A percentile compares a stretch with the other conserved stretches of the same genome.
phyloP scores from a whole-genome alignment of 495 filamentous ascomycete genomes.

The Aspergillus coremiiformis region DNA sequence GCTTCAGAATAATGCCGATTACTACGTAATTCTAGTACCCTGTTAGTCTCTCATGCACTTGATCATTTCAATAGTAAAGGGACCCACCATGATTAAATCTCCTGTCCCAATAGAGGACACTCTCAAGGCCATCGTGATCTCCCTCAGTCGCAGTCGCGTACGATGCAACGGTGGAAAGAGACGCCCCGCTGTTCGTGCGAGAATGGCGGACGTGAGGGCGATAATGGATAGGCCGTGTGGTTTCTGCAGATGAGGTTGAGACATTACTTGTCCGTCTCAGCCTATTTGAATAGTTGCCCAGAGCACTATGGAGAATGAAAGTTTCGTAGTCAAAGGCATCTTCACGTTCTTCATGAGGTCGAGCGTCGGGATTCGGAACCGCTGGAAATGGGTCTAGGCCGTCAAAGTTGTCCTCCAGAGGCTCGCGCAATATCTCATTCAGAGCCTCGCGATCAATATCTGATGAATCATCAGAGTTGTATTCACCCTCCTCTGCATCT shows the following conservation, averaged over 20 bases:
- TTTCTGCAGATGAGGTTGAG: constrained; percentile 69
- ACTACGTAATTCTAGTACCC: constrained; percentile 24
- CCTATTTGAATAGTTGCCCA: constrained; percentile 57
- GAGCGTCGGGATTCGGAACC: constrained; percentile 21
- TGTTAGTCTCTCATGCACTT: constrained; percentile 2
- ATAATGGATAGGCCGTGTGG: constrained; percentile 44
- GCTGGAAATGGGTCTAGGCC: constrained; percentile 22
- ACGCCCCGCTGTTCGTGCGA: constrained; percentile 54
- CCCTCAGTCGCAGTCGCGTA: constrained; percentile 81
- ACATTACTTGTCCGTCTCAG: constrained; percentile 51
- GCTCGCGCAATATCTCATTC: constrained; percentile 38
- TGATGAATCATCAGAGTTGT: constrained; percentile 24
- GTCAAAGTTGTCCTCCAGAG: constrained; percentile 33
- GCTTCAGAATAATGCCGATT: constrained; percentile 11
- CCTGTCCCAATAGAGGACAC: constrained; percentile 38
- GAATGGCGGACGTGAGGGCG: constrained; percentile 23
- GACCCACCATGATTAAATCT: constrained; percentile 35
- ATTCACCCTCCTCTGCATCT: constrained; percentile 47
- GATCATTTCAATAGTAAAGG: not conserved
- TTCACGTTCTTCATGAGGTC: constrained; percentile 83
- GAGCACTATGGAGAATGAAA: constrained; percentile 85
- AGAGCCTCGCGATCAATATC: constrained; percentile 46
- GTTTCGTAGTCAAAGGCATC: constrained; percentile 98
- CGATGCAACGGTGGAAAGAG: constrained; percentile 67
- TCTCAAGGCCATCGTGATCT: constrained; percentile 33